Evolutionary conservation across 2,329 filamentous ascomycete genomes (phyloP), one percentile per base, ranked within the genome.

Genomic region (Penicillium sp.): DNA sequence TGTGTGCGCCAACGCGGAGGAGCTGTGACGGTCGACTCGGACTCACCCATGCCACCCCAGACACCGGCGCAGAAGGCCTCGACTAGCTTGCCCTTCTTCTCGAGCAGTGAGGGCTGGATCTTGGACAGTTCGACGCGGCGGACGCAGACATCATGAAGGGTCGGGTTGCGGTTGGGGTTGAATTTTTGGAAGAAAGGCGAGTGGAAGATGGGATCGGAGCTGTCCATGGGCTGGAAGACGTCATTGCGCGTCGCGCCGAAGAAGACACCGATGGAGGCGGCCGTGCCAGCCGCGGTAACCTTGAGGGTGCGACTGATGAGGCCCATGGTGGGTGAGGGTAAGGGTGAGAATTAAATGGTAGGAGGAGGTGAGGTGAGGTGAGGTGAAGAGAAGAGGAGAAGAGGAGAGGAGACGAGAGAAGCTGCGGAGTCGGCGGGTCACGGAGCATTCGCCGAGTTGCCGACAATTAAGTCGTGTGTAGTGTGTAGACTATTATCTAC

Each of bases 51-150:
- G 49, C 84, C 85, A 56, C 81, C 80, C 86, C 83, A 90, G 42
- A 88, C 73, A 37, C 85, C 85, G 10, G 83, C 83, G 65, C 84
- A 88, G 65, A 89, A 88, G 58, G 83, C 83, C 60, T 87, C 77
- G 1, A 82, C 80, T 42, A 89, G 74, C 58, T 84, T 78, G 26
- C 80, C 78, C 64, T 82, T 83, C 58, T 82, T 79, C 63, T 87
- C 76, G 12, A 89, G 72, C 47, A 90, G 74, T 56, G 86, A 82
- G 0, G 87, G 85, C 24, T 82, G 80, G 54, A 91, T 83, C 64
- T 85, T 83, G 40, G 74, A 75, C 42, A 91, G 66, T 0, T 86
- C 84, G 0, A 90, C 78, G 29, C 78, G 79, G 58, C 84, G 82
- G 58, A 88, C 74, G 61, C 82, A 86, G 9, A 87, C 71, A 65